A percentile compares a stretch with the other conserved stretches of the same genome.
These are phyloP conservation scores for Chaetomiaceae sp. DNA, from an alignment of 2,329 filamentous ascomycete species.

Conservation along the genomic window DNA sequence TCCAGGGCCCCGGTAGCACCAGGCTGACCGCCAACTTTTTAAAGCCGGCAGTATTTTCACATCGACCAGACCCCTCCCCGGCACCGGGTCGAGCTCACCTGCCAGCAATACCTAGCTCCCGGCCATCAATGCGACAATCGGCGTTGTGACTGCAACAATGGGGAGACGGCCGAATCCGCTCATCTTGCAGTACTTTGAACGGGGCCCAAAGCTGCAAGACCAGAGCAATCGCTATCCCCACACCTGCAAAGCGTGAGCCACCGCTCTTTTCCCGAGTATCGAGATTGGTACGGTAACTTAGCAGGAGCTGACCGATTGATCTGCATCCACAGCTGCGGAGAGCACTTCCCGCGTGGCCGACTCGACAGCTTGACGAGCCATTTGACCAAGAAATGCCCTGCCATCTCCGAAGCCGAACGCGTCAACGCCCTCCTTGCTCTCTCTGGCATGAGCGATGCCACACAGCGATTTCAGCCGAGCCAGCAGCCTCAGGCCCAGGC, in stretches of 20 bases:
- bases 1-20: background rate
- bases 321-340: slow-evolving; percentile 54
- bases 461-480: slow-evolving; percentile 27
- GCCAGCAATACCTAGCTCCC: slow-evolving; percentile 4
- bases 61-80: slow-evolving; percentile 21
- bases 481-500: slow-evolving; percentile 26
- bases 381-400: slow-evolving; percentile 81
- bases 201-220: slow-evolving; percentile 81
- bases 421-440: slow-evolving; percentile 70
- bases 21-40: slow-evolving; percentile 26
- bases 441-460: slow-evolving; percentile 60
- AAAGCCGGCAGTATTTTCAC: slow-evolving; percentile 27
- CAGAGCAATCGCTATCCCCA: slow-evolving; percentile 89
- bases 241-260: slow-evolving; percentile 65
- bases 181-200: slow-evolving; percentile 83
- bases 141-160: slow-evolving; percentile 33
- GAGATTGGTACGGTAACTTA: background rate
- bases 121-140: slow-evolving; percentile 17
- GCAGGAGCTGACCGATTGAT: background rate
- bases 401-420: slow-evolving; percentile 68
- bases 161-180: slow-evolving; percentile 79
- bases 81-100: slow-evolving; percentile 14
- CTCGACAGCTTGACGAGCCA: slow-evolving; percentile 79
- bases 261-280: slow-evolving; percentile 13
- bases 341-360: slow-evolving; percentile 85